These are phyloP conservation scores for Moesziomyces globuligerus DNA, from an alignment of 1,284 basidiomycete species.

Conservation along the genomic window DNA sequence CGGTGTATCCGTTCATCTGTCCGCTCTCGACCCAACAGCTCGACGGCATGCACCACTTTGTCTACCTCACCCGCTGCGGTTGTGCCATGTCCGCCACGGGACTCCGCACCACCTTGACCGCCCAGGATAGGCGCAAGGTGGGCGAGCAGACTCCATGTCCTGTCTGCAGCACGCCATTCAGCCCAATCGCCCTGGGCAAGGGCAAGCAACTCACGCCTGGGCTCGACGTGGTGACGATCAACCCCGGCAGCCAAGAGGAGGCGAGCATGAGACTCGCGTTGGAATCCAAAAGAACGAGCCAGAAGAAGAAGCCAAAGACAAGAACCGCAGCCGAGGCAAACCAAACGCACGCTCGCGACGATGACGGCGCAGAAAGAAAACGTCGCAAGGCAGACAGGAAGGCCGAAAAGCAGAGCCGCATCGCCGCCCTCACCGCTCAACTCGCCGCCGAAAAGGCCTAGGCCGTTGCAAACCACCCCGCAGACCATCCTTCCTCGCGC, in stretches of 20 bases:
- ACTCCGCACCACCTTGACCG: constrained; percentile 28
- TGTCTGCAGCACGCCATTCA: constrained; percentile 47
- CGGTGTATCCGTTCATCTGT: constrained; percentile 54
- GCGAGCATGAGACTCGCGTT: constrained; percentile 44
- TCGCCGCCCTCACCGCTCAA: constrained; percentile 26
- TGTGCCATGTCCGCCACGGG: constrained; percentile 60
- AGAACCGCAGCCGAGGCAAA: constrained; percentile 9
- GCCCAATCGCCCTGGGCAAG: constrained; percentile 30
- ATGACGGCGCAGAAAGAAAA: constrained; percentile 5
- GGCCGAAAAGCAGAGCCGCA: constrained; percentile 12
- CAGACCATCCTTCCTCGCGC: too few species aligned
- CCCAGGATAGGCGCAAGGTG: background rate
- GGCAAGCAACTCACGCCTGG: constrained; percentile 15
- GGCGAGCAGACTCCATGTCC: constrained; percentile 43
- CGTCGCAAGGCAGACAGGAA: constrained; percentile 31
- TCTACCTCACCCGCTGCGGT: constrained; percentile 58
- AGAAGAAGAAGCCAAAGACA: constrained; percentile 20
- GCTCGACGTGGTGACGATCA: constrained; percentile 49
- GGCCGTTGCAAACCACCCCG: too few species aligned
- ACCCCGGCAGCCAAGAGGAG: constrained; percentile 41
- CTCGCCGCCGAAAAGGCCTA: constrained; percentile 26
- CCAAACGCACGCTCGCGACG: constrained; percentile 3
- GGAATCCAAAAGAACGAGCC: constrained; percentile 17
- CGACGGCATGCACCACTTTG: constrained; percentile 61
- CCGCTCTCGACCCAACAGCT: constrained; percentile 60